Conservation (phyloP, 2,329 filamentous ascomycete genomes). For the Tolypocladium ovalisporum region DNA sequence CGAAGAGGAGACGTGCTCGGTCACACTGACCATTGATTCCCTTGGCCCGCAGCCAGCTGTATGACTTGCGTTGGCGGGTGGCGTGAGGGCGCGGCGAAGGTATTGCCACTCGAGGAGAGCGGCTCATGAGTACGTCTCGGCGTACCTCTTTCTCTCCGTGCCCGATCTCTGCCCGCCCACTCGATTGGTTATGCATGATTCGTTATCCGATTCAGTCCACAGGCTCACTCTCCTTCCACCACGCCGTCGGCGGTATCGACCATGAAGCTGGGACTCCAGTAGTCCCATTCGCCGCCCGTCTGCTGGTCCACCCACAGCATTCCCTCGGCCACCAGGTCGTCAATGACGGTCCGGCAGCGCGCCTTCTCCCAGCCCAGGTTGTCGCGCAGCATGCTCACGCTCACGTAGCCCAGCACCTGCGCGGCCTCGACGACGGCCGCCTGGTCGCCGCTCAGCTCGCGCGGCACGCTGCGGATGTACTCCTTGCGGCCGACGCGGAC, state of each 20-base stretch:
- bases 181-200: neutral
- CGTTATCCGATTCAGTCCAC: neutral
- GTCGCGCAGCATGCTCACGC: conserved; percentile 73
- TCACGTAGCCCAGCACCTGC: conserved; percentile 82
- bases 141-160: neutral
- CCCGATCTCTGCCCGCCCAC: neutral
- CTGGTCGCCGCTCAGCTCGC: conserved; percentile 92
- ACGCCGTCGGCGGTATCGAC: conserved; percentile 23
- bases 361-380: conserved; percentile 82
- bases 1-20: neutral
- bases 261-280: conserved; percentile 81
- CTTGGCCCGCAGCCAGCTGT: neutral
- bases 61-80: neutral
- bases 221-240: conserved; percentile 4
- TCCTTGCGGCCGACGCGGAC: conserved; percentile 72
- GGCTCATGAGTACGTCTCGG: neutral
- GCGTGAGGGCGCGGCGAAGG: neutral
- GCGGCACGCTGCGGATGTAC: conserved; percentile 86
- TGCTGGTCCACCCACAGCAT: conserved; percentile 93
- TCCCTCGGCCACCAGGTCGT: conserved; percentile 79
- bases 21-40: neutral
- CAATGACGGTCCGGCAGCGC: conserved; percentile 77
- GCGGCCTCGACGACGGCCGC: conserved; percentile 84
- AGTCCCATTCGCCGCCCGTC: conserved; percentile 68
- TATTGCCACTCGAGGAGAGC: neutral